A percentile compares a stretch with the other conserved stretches of the same genome.
Conservation (phyloP, 345 rosid species). For the Euphorbia lathyris region DNA sequence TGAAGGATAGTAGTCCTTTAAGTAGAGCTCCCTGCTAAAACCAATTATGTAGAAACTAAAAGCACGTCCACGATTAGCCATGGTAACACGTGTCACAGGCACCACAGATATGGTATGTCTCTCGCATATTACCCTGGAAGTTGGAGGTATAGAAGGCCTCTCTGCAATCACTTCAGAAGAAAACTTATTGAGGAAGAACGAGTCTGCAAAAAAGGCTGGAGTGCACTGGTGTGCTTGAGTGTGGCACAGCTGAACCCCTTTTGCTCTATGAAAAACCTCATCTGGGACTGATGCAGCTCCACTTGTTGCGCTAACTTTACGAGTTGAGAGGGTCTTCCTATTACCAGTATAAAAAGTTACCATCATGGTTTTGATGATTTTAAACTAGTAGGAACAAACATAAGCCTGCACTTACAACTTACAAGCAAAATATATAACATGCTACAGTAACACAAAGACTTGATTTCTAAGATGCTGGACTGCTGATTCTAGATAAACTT, state of each 20-base stretch:
- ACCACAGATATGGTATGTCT: constrained; percentile 82
- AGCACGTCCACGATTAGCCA: constrained; percentile 63
- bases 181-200: constrained; percentile 81
- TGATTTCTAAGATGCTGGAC: background rate
- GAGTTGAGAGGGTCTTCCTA: constrained; percentile 80
- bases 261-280: constrained; percentile 84
- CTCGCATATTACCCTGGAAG: constrained; percentile 84
- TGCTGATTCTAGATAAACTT: background rate
- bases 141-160: constrained; percentile 61
- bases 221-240: constrained; percentile 90
- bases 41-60: constrained; percentile 93
- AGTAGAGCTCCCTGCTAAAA: constrained; percentile 72
- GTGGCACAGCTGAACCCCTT: constrained; percentile 88
- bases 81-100: constrained; percentile 85
- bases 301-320: constrained; percentile 78
- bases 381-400: background rate
- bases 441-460: background rate
- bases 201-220: constrained; percentile 91
- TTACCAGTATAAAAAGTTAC: constrained; percentile 4
- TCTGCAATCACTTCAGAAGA: constrained; percentile 84
- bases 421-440: background rate
- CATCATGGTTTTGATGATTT: background rate
- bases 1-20: constrained; percentile 86
- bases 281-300: constrained; percentile 98
- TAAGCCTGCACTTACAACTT: background rate